These are phyloP conservation scores for Penicillium verrucosum DNA, from an alignment of 2,329 filamentous ascomycete genomes.

Conservation along the genomic window DNA sequence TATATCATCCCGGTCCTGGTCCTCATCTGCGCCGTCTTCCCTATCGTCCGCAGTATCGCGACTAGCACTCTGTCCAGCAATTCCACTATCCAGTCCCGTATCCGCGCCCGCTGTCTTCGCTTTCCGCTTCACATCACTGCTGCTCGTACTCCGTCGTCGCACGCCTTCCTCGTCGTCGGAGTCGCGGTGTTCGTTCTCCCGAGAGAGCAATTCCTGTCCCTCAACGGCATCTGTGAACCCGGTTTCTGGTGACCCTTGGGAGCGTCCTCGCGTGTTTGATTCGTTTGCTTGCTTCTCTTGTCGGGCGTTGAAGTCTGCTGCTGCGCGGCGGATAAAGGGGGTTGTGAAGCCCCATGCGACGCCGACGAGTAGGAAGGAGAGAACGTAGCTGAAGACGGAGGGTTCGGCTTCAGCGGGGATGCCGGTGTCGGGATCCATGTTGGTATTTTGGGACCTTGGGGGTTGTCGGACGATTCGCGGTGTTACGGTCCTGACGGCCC, in stretches of 20 bases:
- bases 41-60: constrained; percentile 4
- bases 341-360: constrained; percentile 92
- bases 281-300: constrained; percentile 28
- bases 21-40: constrained; percentile 8
- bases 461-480: neutral
- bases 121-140: constrained; percentile 6
- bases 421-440: constrained; percentile 35
- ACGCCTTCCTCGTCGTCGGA: constrained; percentile 3
- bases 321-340: constrained; percentile 84
- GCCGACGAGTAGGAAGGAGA: constrained; percentile 87
- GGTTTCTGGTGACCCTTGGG: neutral
- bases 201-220: constrained; percentile 17
- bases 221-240: constrained; percentile 4
- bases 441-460: neutral
- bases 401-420: constrained; percentile 26
- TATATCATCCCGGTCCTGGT: constrained; percentile 13
- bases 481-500: neutral
- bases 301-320: constrained; percentile 67
- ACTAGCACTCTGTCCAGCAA: constrained; percentile 42
- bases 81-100: constrained; percentile 29
- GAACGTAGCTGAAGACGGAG: constrained; percentile 70
- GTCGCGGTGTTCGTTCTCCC: constrained; percentile 1
- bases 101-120: constrained; percentile 41
- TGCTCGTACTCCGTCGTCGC: constrained; percentile 16
- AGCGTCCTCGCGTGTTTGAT: neutral